Percentiles rank a stretch among this genome's conserved stretches.
Conservation (phyloP, 2,329 filamentous ascomycete genomes). For the Sporothrix curviconia region DNA sequence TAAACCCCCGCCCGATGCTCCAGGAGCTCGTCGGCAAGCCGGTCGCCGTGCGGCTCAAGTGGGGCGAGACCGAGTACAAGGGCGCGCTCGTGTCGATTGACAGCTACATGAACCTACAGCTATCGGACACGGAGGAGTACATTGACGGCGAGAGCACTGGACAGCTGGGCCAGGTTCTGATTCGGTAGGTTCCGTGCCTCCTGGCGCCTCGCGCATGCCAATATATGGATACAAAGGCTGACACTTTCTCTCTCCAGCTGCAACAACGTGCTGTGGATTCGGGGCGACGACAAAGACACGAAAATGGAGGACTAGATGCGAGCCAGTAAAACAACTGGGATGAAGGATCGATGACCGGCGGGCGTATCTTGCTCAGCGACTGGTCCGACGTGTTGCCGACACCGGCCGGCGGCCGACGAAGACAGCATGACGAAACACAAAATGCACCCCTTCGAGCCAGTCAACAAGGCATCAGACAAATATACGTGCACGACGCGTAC, state of each 20-base stretch:
- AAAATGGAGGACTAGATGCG: constrained; percentile 48
- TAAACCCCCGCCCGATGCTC: constrained; percentile 96
- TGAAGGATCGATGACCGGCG: background rate
- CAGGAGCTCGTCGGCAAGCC: constrained; percentile 89
- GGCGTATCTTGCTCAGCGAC: background rate
- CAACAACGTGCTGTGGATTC: constrained; percentile 96
- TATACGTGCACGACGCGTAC: no score
- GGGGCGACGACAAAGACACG: constrained; percentile 48
- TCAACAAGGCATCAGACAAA: no score
- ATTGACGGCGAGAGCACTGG: constrained; percentile 82
- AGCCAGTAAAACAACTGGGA: no score
- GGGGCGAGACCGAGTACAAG: constrained; percentile 97
- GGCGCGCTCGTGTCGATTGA: constrained; percentile 83
- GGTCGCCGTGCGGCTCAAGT: constrained; percentile 89
- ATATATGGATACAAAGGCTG: no score
- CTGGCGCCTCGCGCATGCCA: no score
- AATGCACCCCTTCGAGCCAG: no score
- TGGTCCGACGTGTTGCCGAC: no score
- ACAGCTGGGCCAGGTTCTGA: constrained; percentile 81
- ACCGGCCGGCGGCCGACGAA: no score
- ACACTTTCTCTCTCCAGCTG: constrained; percentile 22
- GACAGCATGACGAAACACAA: no score
- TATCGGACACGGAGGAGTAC: constrained; percentile 85
- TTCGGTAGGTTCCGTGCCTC: constrained; percentile 52
- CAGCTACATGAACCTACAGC: constrained; percentile 98